Conservation (phyloP, 345 rosid genomes). For the Eucalyptus coolabah region DNA sequence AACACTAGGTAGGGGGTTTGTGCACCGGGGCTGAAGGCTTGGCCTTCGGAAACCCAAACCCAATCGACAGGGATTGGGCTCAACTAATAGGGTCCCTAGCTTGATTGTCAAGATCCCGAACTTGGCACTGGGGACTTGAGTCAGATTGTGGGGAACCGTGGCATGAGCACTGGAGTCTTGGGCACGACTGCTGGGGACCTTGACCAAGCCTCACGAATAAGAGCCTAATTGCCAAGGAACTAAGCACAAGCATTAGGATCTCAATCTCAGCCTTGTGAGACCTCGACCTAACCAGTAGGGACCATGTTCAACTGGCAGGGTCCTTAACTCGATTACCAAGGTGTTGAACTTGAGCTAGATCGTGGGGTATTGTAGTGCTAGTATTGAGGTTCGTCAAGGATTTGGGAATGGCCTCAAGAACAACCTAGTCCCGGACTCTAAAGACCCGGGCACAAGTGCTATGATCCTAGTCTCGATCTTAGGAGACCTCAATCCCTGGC, state of each 20-base stretch:
- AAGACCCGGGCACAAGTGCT: no score
- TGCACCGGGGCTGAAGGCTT: neutral
- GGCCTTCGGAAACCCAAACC: neutral
- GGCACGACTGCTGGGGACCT: accelerated
- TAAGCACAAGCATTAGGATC: neutral
- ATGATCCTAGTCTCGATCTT: no score
- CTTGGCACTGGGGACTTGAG: no score
- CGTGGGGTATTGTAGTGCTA: no score
- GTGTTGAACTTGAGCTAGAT: no score
- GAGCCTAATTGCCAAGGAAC: neutral
- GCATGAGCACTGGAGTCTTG: neutral
- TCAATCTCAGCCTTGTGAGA: neutral
- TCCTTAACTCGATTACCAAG: neutral
- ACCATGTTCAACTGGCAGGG: neutral
- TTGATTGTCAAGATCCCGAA: neutral
- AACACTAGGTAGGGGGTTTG: neutral
- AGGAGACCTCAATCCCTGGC: no score
- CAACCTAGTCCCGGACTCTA: no score
- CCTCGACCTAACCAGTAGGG: neutral
- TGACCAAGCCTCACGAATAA: neutral
- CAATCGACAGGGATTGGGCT: accelerated
- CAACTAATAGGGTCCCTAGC: neutral
- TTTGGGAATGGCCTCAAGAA: no score
- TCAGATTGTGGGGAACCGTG: neutral
- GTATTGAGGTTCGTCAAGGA: no score